Conservation (phyloP, 768 basidiomycete genomes). For the Cystobasidium ongulense region DNA sequence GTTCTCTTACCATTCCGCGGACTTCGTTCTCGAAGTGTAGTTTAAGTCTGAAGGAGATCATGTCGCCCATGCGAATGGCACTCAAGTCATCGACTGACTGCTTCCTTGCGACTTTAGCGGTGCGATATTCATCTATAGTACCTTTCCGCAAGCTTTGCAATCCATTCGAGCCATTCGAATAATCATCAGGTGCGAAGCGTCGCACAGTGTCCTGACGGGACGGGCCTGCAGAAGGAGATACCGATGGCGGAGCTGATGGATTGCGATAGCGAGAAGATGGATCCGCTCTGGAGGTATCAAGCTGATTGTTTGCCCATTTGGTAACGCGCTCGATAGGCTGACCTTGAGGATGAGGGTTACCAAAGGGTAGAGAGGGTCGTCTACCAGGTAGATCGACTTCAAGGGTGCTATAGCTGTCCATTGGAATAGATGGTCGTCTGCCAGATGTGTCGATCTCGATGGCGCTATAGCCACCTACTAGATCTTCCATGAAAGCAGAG, state of each 20-base stretch:
- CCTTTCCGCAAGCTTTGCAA: neutral
- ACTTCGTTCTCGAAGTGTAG: conserved; percentile 27
- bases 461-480: conserved; percentile 28
- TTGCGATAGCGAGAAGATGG: neutral
- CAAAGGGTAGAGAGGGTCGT: neutral
- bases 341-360: neutral
- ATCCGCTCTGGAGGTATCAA: neutral
- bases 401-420: neutral
- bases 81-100: neutral
- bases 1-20: conserved; percentile 35
- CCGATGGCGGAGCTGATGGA: neutral
- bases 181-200: neutral
- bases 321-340: conserved; percentile 35
- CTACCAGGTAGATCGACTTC: too few species aligned
- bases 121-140: neutral
- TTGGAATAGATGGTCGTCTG: neutral
- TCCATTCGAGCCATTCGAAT: neutral
- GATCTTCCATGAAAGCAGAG: conserved; percentile 29
- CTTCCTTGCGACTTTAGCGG: neutral
- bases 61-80: neutral
- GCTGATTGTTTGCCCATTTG: conserved; percentile 30
- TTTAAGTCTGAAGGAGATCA: conserved; percentile 33
- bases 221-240: neutral
- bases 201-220: neutral
- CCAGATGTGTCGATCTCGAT: neutral